Evolutionary conservation across 331 rosid species (phyloP).

Genomic region (Prunus yedoensis): DNA sequence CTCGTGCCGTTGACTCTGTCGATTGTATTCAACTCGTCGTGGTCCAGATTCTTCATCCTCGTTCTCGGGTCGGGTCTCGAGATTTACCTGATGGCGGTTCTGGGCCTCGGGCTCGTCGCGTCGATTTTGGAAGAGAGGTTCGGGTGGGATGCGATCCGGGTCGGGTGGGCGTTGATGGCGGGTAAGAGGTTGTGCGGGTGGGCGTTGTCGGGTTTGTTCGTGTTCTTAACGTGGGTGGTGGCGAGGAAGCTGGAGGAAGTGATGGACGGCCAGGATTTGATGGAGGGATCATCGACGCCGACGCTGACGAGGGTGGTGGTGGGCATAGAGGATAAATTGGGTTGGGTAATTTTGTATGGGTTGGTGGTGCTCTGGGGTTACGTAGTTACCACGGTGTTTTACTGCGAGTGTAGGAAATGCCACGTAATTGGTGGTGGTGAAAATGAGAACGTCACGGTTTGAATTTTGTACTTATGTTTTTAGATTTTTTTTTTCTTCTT

Average conservation of each 20-base stretch:
- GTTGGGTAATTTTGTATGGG: constrained; percentile 49
- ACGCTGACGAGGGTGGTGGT: constrained; percentile 17
- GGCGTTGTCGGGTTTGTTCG: constrained; percentile 50
- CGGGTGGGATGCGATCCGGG: constrained; percentile 57
- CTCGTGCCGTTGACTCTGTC: constrained; percentile 36
- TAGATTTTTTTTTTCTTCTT: not conserved
- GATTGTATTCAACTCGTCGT: not conserved
- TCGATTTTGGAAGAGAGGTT: constrained; percentile 59
- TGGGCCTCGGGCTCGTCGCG: constrained; percentile 52
- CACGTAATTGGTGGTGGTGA: constrained; percentile 30
- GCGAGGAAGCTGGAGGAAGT: constrained; percentile 31
- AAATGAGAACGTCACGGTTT: constrained; percentile 4
- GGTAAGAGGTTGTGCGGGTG: constrained; percentile 58
- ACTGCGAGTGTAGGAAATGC: constrained; percentile 55
- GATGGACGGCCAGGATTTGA: constrained; percentile 40
- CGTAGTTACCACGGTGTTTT: constrained; percentile 59
- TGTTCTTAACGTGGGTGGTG: constrained; percentile 41
- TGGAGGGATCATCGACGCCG: constrained; percentile 12
- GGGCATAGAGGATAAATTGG: constrained; percentile 30
- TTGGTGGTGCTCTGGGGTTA: constrained; percentile 47
- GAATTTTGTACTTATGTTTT: not conserved
- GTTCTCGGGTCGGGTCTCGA: constrained; percentile 33
- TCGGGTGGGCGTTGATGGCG: constrained; percentile 47
- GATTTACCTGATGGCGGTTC: constrained; percentile 55
- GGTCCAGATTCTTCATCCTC: constrained; percentile 17